These are phyloP conservation scores for Mariannaea elegans DNA, from an alignment of 2,329 filamentous ascomycete species.

Conservation along the genomic window DNA sequence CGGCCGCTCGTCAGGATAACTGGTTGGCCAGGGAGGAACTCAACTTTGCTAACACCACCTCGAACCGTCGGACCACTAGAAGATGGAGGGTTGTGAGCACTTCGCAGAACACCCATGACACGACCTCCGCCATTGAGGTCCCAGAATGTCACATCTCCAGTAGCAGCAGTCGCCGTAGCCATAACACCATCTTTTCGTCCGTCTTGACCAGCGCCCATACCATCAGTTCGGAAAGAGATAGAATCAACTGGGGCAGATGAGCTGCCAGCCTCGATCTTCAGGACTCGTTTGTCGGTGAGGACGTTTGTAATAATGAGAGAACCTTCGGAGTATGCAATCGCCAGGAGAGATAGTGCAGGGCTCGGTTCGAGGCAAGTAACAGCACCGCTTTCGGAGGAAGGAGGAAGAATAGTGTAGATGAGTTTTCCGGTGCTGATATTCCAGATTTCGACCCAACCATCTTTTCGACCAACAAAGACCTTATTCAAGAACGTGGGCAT, in stretches of 20 bases:
- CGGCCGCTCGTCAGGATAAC: slow-evolving; percentile 89
- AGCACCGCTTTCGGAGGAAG: slow-evolving; percentile 74
- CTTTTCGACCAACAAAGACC: slow-evolving; percentile 85
- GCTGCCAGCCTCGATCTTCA: slow-evolving; percentile 73
- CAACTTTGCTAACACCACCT: slow-evolving; percentile 85
- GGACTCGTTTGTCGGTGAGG: slow-evolving; percentile 75
- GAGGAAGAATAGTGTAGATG: slow-evolving; percentile 87
- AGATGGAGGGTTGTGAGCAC: slow-evolving; percentile 83
- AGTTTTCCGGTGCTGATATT: slow-evolving; percentile 93
- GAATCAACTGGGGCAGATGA: slow-evolving; percentile 75
- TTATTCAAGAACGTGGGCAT: slow-evolving; percentile 98
- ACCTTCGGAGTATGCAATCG: slow-evolving; percentile 86
- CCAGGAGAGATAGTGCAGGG: slow-evolving; percentile 84
- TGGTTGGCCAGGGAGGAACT: slow-evolving; percentile 89
- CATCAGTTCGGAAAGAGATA: slow-evolving; percentile 91
- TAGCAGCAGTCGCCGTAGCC: slow-evolving; percentile 83
- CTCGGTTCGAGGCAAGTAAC: slow-evolving; percentile 90
- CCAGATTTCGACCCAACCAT: slow-evolving; percentile 96
- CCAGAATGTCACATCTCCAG: slow-evolving; percentile 94
- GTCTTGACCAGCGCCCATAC: slow-evolving; percentile 86
- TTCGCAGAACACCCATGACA: slow-evolving; percentile 85
- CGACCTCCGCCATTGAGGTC: slow-evolving; percentile 90
- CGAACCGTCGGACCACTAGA: slow-evolving; percentile 63
- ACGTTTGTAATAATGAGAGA: slow-evolving; percentile 84
- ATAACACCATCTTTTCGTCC: slow-evolving; percentile 88